These are phyloP conservation scores for Neurospora cerealis DNA, from an alignment of 495 filamentous ascomycete species.

Conservation along the genomic window DNA sequence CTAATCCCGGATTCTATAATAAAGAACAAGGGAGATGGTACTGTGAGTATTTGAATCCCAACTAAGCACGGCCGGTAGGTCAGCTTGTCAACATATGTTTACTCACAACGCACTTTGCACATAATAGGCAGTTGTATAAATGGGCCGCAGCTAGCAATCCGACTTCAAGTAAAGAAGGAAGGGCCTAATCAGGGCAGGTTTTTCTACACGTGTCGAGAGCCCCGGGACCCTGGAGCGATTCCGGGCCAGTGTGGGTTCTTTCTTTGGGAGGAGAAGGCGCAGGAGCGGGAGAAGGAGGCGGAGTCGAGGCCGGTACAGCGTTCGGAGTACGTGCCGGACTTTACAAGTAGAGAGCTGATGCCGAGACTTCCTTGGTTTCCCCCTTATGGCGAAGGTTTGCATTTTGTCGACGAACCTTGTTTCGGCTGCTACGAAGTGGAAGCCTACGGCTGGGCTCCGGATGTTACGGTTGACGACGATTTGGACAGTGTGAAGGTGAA, in stretches of 20 bases:
- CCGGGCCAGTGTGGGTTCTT: slow-evolving; percentile 55
- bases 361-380: neutral
- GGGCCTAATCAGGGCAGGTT: slow-evolving; percentile 52
- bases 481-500: neutral
- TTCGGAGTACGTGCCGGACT: neutral
- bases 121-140: slow-evolving; percentile 1
- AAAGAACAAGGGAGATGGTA: neutral
- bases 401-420: neutral
- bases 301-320: slow-evolving; percentile 23
- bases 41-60: neutral
- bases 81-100: neutral
- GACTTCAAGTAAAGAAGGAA: slow-evolving; percentile 56
- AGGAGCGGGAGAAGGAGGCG: slow-evolving; percentile 40
- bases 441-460: neutral
- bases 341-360: neutral
- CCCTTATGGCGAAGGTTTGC: neutral
- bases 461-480: neutral
- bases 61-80: neutral
- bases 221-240: neutral
- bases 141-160: slow-evolving; percentile 45
- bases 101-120: neutral
- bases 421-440: neutral
- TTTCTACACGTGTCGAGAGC: slow-evolving; percentile 54
- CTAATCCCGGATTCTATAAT: neutral
- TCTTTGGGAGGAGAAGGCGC: slow-evolving; percentile 57